Percentiles rank a stretch among this genome's conserved stretches.
Evolutionary conservation across 1,284 basidiomycete species (phyloP).

Genomic region (Hypsizygus ulmarius): DNA sequence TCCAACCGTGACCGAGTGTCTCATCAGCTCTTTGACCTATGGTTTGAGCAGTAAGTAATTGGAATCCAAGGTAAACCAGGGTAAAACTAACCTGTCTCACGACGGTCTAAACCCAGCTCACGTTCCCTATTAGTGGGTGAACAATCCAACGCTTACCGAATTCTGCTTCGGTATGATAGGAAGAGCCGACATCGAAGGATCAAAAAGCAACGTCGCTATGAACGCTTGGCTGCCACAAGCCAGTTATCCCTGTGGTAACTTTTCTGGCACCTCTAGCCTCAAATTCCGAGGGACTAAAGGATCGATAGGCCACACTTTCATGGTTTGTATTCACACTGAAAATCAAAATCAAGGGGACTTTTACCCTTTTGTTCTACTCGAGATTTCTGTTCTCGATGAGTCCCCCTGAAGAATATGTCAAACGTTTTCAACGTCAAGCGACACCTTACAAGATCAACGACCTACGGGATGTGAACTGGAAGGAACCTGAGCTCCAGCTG

Average conservation of each 20-base stretch:
- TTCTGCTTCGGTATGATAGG: too few species aligned
- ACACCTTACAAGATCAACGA: slow-evolving; percentile 42
- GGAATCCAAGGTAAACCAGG: neutral
- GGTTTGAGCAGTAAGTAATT: slow-evolving; percentile 58
- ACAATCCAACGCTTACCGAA: too few species aligned
- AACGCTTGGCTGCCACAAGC: too few species aligned
- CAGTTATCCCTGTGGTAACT: too few species aligned
- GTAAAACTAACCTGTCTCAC: too few species aligned
- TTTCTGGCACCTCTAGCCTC: too few species aligned
- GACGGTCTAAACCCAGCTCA: too few species aligned
- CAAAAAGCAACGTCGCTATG: too few species aligned
- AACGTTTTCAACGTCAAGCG: slow-evolving; percentile 47
- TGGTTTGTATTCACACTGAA: slow-evolving; percentile 47
- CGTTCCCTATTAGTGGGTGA: too few species aligned
- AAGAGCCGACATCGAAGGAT: too few species aligned
- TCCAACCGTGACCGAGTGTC: slow-evolving; percentile 64
- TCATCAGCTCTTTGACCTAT: slow-evolving; percentile 62
- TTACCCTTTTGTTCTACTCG: slow-evolving; percentile 63
- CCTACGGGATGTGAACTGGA: slow-evolving; percentile 46
- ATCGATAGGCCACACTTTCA: too few species aligned
- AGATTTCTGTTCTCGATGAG: slow-evolving; percentile 62
- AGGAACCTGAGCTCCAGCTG: slow-evolving; percentile 27
- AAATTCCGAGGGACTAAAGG: slow-evolving; percentile 46
- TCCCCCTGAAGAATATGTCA: slow-evolving; percentile 51
- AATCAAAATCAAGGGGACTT: slow-evolving; percentile 54